Evolutionary conservation across 352 stramenopile genomes (phyloP), one percentile per base, ranked within the genome.

Genomic region (Phytopythium sindhum): DNA sequence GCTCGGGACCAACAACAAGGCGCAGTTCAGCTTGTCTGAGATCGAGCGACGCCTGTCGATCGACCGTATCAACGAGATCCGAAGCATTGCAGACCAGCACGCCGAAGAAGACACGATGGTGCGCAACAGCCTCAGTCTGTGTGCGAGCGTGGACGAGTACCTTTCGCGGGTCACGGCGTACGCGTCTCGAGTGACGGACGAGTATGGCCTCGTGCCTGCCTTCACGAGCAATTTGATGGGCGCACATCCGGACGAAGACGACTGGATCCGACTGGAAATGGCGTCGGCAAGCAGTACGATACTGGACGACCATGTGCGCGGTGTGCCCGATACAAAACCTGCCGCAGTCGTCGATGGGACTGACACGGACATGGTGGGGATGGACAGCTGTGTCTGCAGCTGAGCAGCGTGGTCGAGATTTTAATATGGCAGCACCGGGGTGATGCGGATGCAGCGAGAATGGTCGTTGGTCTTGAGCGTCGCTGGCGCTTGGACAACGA

Each of bases 81-180:
- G 21, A 28, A 17, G 12, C 33, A 8, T 21, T 2, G 33, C 26
- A 41, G 39, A 51, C 5, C 3, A 51, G 19, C 56, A 52, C 28
- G 11, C 21, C 0, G 56, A 52, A 19, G 33, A 48, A 52, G 56
- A 61, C 28, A 52, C 4, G 21, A 17, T 24, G 11, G 42, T 61
- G 15, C 37, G 56, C 24, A 52, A 61, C 15, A 50, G 56, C 39
- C 8, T 61, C 19, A 52, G 42, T 33, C 24, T 52, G 19, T 61
- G 56, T 15, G 42, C 56, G n/a, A 61, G 37, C 26, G 41, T 61
- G 24, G 56, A 61, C 35, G 56, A 61, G 56, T 61, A 61, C 42
- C 42, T 61, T 9, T 29, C 52, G 2, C 52, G 52, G 31, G 21
- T 44, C 17, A 57, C 31, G 9, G 29, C 28, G 31, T 45, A 45